Evolutionary conservation across 129 eudicot species (phyloP).

Genomic region (Saposhnikovia divaricata): DNA sequence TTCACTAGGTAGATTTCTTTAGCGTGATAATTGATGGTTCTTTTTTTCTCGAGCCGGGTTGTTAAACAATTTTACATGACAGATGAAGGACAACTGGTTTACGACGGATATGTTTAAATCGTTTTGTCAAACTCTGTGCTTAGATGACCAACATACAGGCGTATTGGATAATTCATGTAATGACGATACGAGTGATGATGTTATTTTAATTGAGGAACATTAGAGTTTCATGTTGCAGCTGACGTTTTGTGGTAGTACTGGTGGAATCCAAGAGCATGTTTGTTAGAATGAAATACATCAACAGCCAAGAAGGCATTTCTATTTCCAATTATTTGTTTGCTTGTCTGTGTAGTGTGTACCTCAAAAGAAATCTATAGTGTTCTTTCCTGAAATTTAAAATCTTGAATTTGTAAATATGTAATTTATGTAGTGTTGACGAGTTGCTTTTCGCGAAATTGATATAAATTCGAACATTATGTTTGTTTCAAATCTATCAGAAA

Average conservation of each 20-base stretch:
- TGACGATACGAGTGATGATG: neutral
- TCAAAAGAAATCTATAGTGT: neutral
- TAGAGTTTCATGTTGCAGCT: neutral
- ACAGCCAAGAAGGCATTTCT: neutral
- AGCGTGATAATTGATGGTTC: neutral
- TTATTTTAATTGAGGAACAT: neutral
- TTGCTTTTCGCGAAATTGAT: neutral
- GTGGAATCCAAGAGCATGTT: neutral
- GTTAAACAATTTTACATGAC: slow-evolving; percentile 8
- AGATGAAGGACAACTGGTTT: slow-evolving; percentile 67
- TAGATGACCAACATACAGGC: neutral
- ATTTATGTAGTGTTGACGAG: neutral
- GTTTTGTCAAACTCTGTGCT: slow-evolving; percentile 33
- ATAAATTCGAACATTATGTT: neutral
- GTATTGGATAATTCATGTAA: neutral
- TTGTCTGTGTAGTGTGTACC: neutral
- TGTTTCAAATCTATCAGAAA: neutral
- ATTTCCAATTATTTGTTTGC: neutral
- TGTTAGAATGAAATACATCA: neutral
- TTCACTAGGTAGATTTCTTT: neutral
- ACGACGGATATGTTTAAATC: slow-evolving; percentile 21
- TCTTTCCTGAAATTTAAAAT: neutral
- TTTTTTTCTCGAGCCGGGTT: neutral
- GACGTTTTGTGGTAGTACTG: neutral
- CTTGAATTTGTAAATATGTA: neutral